These are phyloP conservation scores for Cryptococcus wingfieldii DNA, from an alignment of 1,284 basidiomycete species.

Conservation along the genomic window DNA sequence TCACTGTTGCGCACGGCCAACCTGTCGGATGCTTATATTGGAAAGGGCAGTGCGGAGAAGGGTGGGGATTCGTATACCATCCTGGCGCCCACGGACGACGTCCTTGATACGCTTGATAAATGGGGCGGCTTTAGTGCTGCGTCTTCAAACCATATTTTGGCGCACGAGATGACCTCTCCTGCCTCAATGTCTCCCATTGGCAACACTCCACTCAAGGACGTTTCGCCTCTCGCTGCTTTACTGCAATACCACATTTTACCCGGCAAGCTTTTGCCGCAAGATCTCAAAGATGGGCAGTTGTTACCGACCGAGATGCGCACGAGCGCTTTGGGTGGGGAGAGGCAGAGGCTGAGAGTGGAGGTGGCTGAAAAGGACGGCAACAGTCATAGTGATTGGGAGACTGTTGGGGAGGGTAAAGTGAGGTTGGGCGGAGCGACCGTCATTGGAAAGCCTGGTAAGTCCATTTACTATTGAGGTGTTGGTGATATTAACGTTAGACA, in stretches of 20 bases:
- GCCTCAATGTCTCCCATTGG: neutral
- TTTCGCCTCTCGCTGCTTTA: constrained; percentile 36
- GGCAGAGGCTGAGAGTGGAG: constrained; percentile 66
- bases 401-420: constrained; percentile 55
- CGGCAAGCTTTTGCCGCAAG: constrained; percentile 64
- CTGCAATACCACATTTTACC: constrained; percentile 78
- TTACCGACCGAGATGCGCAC: constrained; percentile 73
- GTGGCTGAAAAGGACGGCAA: constrained; percentile 40
- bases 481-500: constrained; percentile 28
- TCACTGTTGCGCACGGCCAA: constrained; percentile 77
- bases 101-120: constrained; percentile 53
- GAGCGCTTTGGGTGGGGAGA: constrained; percentile 59
- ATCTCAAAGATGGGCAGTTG: constrained; percentile 68
- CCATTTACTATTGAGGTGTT: neutral
- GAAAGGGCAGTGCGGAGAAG: constrained; percentile 53
- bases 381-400: constrained; percentile 43
- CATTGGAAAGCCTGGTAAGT: constrained; percentile 68
- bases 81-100: constrained; percentile 84
- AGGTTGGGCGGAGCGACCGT: constrained; percentile 80
- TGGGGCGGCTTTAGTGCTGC: constrained; percentile 31
- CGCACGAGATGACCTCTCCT: no score
- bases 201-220: constrained; percentile 24
- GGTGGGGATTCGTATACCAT: constrained; percentile 64
- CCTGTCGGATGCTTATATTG: constrained; percentile 66
- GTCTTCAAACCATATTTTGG: neutral